These are phyloP conservation scores for Russula brevipes DNA, from an alignment of 768 basidiomycete genomes.

Conservation along the genomic window DNA sequence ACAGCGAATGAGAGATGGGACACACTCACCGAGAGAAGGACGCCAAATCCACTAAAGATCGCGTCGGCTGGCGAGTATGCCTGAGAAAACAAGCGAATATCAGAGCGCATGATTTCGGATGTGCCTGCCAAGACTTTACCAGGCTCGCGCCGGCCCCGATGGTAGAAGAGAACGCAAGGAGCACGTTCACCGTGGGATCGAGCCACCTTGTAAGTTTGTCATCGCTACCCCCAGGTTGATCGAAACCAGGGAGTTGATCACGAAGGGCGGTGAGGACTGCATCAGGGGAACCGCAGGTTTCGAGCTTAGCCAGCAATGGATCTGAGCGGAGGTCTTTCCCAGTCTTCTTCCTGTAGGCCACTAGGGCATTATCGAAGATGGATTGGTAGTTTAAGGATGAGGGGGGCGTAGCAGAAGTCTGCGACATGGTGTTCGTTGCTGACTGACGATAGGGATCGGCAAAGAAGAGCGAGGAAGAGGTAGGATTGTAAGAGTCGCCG, in stretches of 20 bases:
- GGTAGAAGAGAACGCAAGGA: background rate
- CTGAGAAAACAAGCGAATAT: background rate
- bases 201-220: background rate
- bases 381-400: too few species aligned
- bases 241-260: background rate
- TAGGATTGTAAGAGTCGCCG: too few species aligned
- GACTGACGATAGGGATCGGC: too few species aligned
- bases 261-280: background rate
- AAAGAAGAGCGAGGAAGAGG: too few species aligned
- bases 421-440: too few species aligned
- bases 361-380: too few species aligned
- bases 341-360: background rate
- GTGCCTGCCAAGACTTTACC: background rate
- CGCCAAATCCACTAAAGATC: background rate
- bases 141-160: background rate
- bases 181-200: background rate
- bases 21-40: background rate
- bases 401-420: too few species aligned
- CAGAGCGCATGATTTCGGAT: too few species aligned
- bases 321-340: background rate
- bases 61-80: background rate
- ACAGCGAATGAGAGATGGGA: too few species aligned
- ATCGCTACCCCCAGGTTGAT: background rate
- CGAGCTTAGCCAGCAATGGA: background rate
- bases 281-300: background rate